Evolutionary conservation across 805 yeast species (phyloP).

Genomic region (Brettanomyces custersianus): DNA sequence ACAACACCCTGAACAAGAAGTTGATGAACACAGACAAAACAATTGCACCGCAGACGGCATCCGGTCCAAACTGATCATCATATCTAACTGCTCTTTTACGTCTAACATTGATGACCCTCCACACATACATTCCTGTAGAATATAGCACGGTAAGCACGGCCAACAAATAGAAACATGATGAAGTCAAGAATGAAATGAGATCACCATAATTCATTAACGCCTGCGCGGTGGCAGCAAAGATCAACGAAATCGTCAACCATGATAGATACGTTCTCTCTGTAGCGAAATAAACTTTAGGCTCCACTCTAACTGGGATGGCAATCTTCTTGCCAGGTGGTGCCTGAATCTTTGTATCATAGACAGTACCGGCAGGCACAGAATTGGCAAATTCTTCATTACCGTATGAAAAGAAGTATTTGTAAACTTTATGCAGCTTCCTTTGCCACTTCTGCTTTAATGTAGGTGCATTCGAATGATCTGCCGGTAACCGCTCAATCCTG

Average conservation of each 20-base stretch:
- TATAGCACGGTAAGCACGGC: slow-evolving; percentile 68
- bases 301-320: slow-evolving; percentile 91
- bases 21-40: slow-evolving; percentile 59
- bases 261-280: slow-evolving; percentile 91
- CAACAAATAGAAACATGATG: slow-evolving; percentile 77
- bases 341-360: slow-evolving; percentile 44
- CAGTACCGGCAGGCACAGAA: slow-evolving; percentile 58
- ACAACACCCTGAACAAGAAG: slow-evolving; percentile 40
- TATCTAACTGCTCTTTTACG: slow-evolving; percentile 74
- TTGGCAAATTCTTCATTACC: slow-evolving; percentile 38
- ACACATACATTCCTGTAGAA: slow-evolving; percentile 64
- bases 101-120: slow-evolving; percentile 79
- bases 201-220: slow-evolving; percentile 81
- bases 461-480: background rate
- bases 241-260: slow-evolving; percentile 87
- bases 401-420: slow-evolving; percentile 15
- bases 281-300: slow-evolving; percentile 98
- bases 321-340: slow-evolving; percentile 88
- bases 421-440: slow-evolving; percentile 7
- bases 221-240: slow-evolving; percentile 83
- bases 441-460: slow-evolving; percentile 9
- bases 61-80: slow-evolving; percentile 85
- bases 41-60: slow-evolving; percentile 66
- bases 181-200: slow-evolving; percentile 63
- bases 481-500: slow-evolving; percentile 19